Percentiles rank a stretch among this genome's conserved stretches.
These are phyloP conservation scores for Kwoniella dejecticola DNA, from an alignment of 768 basidiomycete genomes.

Conservation along the genomic window DNA sequence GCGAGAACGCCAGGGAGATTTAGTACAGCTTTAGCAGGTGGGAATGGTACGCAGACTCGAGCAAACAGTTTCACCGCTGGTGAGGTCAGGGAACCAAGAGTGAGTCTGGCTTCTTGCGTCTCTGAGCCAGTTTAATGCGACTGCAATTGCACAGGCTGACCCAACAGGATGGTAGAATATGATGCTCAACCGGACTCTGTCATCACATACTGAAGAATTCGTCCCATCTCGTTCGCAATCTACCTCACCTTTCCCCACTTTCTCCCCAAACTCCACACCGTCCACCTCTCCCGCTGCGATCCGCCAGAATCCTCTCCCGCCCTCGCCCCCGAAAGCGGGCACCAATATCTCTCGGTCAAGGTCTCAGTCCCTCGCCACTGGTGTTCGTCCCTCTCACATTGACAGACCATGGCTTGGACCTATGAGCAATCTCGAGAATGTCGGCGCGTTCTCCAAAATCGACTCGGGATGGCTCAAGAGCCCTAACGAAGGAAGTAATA, in stretches of 20 bases:
- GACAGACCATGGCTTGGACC: slow-evolving; percentile 38
- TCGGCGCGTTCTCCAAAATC: slow-evolving; percentile 26
- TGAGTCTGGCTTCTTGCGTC: slow-evolving; percentile 18
- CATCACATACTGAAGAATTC: slow-evolving; percentile 41
- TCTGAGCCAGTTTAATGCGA: neutral
- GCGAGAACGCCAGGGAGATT: slow-evolving; percentile 37
- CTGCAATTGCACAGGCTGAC: neutral
- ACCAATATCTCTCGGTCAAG: slow-evolving; percentile 47
- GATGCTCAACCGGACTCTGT: slow-evolving; percentile 35
- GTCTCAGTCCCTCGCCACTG: slow-evolving; percentile 47
- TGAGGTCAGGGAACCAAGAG: slow-evolving; percentile 38
- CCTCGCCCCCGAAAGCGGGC: slow-evolving; percentile 46
- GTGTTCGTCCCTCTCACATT: slow-evolving; percentile 37
- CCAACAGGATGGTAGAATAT: slow-evolving; percentile 26
- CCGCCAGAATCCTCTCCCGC: slow-evolving; percentile 20
- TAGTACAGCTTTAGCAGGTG: slow-evolving; percentile 24
- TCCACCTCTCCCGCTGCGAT: slow-evolving; percentile 35
- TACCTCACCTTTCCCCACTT: slow-evolving; percentile 47
- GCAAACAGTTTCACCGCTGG: slow-evolving; percentile 50
- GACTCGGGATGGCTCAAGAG: slow-evolving; percentile 33
- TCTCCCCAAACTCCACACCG: slow-evolving; percentile 50
- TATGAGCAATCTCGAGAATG: slow-evolving; percentile 41
- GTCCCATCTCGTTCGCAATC: slow-evolving; percentile 42
- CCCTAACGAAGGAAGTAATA: slow-evolving; percentile 39
- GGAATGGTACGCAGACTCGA: slow-evolving; percentile 41